Conservation (phyloP, 768 basidiomycete genomes). For the Cystobasidium ongulense region DNA sequence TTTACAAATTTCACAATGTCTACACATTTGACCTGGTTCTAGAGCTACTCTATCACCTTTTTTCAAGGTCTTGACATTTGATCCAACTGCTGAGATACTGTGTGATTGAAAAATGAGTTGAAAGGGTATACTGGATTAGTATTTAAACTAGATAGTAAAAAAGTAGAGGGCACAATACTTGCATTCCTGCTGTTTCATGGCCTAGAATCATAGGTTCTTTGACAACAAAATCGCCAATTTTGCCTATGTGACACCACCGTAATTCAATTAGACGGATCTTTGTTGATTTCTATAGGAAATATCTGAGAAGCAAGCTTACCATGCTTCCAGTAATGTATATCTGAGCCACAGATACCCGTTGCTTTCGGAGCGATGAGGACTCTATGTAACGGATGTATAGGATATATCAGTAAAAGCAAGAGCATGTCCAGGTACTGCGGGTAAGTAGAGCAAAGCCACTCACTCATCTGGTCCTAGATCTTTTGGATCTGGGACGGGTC, state of each 20-base stretch:
- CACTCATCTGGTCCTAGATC: constrained; percentile 48
- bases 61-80: constrained; percentile 65
- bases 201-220: constrained; percentile 70
- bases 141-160: not conserved
- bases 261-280: too few species aligned
- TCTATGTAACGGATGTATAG: constrained; percentile 55
- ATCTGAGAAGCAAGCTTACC: too few species aligned
- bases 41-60: constrained; percentile 80
- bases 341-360: constrained; percentile 54
- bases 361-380: constrained; percentile 85
- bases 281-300: too few species aligned
- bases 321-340: constrained; percentile 72
- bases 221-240: constrained; percentile 60
- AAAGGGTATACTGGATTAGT: too few species aligned
- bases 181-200: constrained; percentile 78
- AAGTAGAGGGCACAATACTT: not conserved
- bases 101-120: too few species aligned
- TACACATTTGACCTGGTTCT: constrained; percentile 64
- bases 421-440: too few species aligned
- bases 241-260: not conserved
- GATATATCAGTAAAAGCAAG: not conserved
- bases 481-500: constrained; percentile 58
- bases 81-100: constrained; percentile 54
- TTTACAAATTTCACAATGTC: constrained; percentile 72
- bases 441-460: too few species aligned